A percentile compares a stretch with the other conserved stretches of the same genome.
Conservation (phyloP, 495 filamentous ascomycete genomes). For the Podospora comata region DNA sequence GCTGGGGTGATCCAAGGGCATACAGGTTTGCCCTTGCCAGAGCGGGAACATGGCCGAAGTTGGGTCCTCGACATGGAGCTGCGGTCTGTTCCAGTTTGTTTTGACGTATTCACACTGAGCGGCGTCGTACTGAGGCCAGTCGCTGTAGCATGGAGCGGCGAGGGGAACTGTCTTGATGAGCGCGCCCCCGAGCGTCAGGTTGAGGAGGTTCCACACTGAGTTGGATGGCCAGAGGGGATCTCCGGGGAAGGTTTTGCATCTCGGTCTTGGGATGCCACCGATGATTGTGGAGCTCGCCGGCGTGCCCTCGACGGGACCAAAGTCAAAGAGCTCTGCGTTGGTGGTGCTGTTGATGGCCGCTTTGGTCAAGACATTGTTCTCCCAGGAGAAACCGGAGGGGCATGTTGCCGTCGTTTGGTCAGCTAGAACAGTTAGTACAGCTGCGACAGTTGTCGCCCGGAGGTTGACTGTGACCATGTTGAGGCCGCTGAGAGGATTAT, state of each 20-base stretch:
- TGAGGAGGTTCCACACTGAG: conserved; percentile 43
- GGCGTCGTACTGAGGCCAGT: conserved; percentile 47
- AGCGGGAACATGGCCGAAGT: conserved; percentile 51
- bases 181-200: conserved; percentile 47
- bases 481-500: not conserved
- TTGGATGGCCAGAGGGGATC: conserved; percentile 43
- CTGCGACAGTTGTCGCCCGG: conserved; percentile 8
- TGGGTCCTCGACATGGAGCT: conserved; percentile 39
- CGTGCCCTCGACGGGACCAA: conserved; percentile 2
- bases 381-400: conserved; percentile 20
- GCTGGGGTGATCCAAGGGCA: conserved; percentile 44
- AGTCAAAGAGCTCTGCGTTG: conserved; percentile 16
- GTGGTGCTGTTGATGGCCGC: conserved; percentile 4
- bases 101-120: conserved; percentile 40
- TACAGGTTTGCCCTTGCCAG: conserved; percentile 47
- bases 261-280: not conserved
- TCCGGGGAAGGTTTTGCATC: conserved; percentile 55
- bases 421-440: conserved; percentile 6
- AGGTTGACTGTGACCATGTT: not conserved
- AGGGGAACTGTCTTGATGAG: conserved; percentile 56
- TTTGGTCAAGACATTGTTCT: conserved; percentile 22
- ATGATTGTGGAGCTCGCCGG: not conserved
- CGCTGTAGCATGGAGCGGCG: conserved; percentile 53
- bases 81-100: conserved; percentile 31
- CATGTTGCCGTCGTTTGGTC: conserved; percentile 13